Base-by-base conservation (phyloP, 495 filamentous ascomycete species). In the Apodospora peruviana region DNA sequence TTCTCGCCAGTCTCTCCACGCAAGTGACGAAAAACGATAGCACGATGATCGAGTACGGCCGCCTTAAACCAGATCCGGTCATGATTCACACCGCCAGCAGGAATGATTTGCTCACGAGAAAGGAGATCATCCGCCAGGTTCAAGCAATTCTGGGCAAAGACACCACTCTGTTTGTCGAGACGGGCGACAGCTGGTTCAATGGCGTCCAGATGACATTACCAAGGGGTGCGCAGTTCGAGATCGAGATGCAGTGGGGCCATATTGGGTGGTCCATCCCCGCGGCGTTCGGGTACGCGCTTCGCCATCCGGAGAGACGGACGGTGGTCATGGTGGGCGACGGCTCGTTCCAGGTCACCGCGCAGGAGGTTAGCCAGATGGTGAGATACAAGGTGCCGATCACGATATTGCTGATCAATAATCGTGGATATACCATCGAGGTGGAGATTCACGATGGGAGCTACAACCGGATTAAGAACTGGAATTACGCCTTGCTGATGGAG, bases 381-480 rank as follows among this genome's bases (percentile, higher is more conserved):
- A 42, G 56, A 12, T 53, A 38, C 46, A 52, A 48, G n/a, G n/a
- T 63, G 16, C 57, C 54, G 24, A 57, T 64, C 22, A 56, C 52
- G 32, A 65, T 62, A 3, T 2, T 60, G n/a, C 29, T 60, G 4
- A 64, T 76, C 36, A 75, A 76, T 54, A 78, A 77, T 44, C 58
- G 66, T 5, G 74, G 74, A 0, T 78, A 78, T 49, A 76, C 73
- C 0, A 78, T 76, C 34, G 74, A 78, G 61, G 68, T 72, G 9
- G 66, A 65, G 20, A 78, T 78, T 42, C 73, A 78, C 47, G 74
- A 73, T 18, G 57, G 57, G 4, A 27, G 42, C 17, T 60, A 60
- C 47, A 60, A 57, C 50, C 52, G 51, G 53, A 60, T 60, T 35
- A 52, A 60, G 49, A 57, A 60, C 29, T 60, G 57, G 57, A 43